Percentiles rank a stretch among this genome's conserved stretches.
Conservation (phyloP, 371 early-diverging fungal genomes). For the Haplosporangium sp. region DNA sequence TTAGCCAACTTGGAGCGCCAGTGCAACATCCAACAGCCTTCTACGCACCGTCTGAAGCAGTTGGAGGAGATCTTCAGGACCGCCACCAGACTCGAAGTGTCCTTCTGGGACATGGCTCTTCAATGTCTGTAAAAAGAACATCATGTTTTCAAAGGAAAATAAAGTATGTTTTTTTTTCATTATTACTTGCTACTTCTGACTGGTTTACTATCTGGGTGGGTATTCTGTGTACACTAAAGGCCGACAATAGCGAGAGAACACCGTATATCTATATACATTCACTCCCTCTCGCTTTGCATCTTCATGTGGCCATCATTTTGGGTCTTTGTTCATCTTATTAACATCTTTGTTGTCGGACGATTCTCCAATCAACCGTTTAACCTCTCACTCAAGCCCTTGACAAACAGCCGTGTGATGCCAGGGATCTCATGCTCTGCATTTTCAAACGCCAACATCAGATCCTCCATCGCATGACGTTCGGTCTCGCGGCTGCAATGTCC, state of each 20-base stretch:
- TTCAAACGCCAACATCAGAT: conserved; percentile 67
- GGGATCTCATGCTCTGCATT: conserved; percentile 74
- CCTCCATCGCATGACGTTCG: conserved; percentile 67
- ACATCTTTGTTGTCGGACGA: not conserved
- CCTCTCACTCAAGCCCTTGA: conserved; percentile 59
- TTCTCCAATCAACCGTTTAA: conserved; percentile 23
- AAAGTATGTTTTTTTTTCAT: not conserved
- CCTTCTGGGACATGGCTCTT: conserved; percentile 81
- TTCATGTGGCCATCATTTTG: too few species aligned
- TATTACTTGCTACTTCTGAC: not conserved
- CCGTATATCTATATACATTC: too few species aligned
- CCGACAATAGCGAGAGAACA: too few species aligned
- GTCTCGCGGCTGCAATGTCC: conserved; percentile 62
- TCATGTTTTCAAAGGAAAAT: not conserved
- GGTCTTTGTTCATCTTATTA: too few species aligned
- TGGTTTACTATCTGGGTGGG: not conserved
- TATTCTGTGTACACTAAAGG: too few species aligned
- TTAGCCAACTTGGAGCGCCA: conserved; percentile 64
- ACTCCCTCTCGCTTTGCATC: too few species aligned
- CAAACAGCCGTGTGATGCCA: conserved; percentile 66
- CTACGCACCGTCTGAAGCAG: conserved; percentile 64
- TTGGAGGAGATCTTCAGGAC: conserved; percentile 77
- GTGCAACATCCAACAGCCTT: conserved; percentile 64
- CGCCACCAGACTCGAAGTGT: conserved; percentile 73
- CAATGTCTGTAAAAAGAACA: conserved; percentile 20